A percentile compares a stretch with the other conserved stretches of the same genome.
phyloP scores from a whole-genome alignment of 2,329 filamentous ascomycete genomes.

The Cytospora leucostoma region DNA sequence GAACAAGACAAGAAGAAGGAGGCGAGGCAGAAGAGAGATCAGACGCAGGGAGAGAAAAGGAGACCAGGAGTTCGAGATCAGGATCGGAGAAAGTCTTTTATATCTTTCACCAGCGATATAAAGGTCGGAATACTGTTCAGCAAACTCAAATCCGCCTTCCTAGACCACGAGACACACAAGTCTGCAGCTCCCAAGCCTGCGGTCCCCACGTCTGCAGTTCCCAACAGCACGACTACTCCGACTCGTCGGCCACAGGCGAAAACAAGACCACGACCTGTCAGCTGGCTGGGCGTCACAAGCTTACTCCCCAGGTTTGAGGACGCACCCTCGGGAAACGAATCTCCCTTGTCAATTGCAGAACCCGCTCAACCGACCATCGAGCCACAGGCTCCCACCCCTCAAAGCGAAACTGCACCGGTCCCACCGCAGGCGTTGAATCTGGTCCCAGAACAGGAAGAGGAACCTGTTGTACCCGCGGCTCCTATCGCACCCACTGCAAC shows the following conservation, averaged over 20 bases:
- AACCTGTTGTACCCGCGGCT: not conserved
- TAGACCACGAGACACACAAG: slow-evolving; percentile 26
- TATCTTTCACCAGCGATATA: slow-evolving; percentile 38
- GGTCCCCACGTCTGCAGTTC: slow-evolving; percentile 6
- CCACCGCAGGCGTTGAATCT: not conserved
- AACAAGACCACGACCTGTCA: slow-evolving; percentile 28
- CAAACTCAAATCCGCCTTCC: slow-evolving; percentile 35
- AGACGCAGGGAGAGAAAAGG: slow-evolving; percentile 32
- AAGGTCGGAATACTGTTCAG: slow-evolving; percentile 35
- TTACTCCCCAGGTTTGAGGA: slow-evolving; percentile 22
- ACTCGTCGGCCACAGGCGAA: slow-evolving; percentile 28
- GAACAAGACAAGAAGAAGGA: slow-evolving; percentile 23
- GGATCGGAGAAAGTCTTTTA: slow-evolving; percentile 34
- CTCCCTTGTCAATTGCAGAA: not conserved
- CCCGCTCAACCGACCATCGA: slow-evolving; percentile 5
- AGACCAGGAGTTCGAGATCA: slow-evolving; percentile 31
- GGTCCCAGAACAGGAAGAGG: slow-evolving; percentile 4
- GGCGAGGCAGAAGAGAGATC: slow-evolving; percentile 34
- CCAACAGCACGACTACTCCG: slow-evolving; percentile 23
- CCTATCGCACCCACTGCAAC: not conserved
- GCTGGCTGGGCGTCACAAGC: slow-evolving; percentile 26
- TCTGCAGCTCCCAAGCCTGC: slow-evolving; percentile 4
- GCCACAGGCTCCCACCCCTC: slow-evolving; percentile 8
- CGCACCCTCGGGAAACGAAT: slow-evolving; percentile 5
- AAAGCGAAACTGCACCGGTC: not conserved